Conservation (phyloP, 1,139 yeast species). For the Protomyces inundatus region DNA sequence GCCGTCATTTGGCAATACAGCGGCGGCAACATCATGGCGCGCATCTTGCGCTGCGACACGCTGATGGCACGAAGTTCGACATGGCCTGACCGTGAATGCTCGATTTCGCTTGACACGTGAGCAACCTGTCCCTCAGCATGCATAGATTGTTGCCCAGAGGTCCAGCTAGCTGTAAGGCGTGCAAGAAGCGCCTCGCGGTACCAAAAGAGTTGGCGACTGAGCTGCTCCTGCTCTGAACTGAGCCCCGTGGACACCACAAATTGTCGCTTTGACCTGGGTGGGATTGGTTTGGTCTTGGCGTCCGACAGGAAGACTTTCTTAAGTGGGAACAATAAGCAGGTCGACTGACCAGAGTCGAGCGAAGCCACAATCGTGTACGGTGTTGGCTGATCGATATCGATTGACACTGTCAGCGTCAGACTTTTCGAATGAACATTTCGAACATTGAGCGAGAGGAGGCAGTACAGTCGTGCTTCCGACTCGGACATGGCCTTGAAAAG, state of each 20-base stretch:
- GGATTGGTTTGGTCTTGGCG: conserved; percentile 54
- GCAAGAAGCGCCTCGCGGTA: conserved; percentile 60
- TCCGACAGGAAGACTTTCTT: conserved; percentile 48
- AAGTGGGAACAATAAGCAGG: conserved; percentile 65
- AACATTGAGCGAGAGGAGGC: conserved; percentile 61
- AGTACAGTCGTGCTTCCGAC: conserved; percentile 45
- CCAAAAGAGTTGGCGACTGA: conserved; percentile 69
- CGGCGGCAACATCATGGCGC: conserved; percentile 25
- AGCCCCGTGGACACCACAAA: conserved; percentile 54
- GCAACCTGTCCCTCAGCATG: not conserved
- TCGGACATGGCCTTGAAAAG: not conserved
- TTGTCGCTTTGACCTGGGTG: conserved; percentile 70
- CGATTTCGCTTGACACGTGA: not conserved
- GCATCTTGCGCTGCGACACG: conserved; percentile 46
- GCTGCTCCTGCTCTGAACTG: conserved; percentile 35
- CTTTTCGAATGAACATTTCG: conserved; percentile 60
- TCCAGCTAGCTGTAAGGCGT: conserved; percentile 63
- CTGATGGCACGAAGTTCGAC: conserved; percentile 64
- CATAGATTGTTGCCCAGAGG: conserved; percentile 1
- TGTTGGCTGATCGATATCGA: conserved; percentile 32
- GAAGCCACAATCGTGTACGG: conserved; percentile 33
- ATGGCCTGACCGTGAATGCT: conserved; percentile 46
- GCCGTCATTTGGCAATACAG: not conserved
- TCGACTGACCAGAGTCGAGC: conserved; percentile 50
- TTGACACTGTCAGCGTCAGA: conserved; percentile 34